Base-by-base conservation (phyloP, 2,329 filamentous ascomycete genomes). In the Aspergillus fijiensis region DNA sequence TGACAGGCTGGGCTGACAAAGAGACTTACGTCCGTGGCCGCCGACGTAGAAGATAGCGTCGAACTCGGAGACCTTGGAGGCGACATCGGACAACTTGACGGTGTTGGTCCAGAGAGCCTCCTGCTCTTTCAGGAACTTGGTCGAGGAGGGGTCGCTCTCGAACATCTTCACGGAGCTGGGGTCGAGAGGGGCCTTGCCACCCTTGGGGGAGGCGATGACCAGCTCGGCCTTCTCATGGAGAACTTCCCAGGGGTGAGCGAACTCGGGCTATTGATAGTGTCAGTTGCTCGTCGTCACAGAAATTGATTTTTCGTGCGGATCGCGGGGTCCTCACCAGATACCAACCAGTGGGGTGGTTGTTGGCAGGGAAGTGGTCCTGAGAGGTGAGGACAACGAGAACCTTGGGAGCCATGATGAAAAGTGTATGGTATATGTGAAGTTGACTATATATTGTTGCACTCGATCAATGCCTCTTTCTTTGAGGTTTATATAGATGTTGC, bases 381-480 rank as follows among this genome's bases (percentile, higher is more conserved):
- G 87, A 90, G 64, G 87, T 89, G 63, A 91, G 84, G 60, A 91
- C 85, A 74, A 91, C 78, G 77, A 91, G 87, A 63, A 91, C 78
- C 73, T 88, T 89, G 35, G 81, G 81, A 11, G 72, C 60, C 71
- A 73, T 73, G 58, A 29, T 69, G 19, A 4, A 45, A 5, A 23
- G 16, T 54, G 33, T 35, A 16, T 45, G 16, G 3, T 19, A 1
- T 10, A 7, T 19, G 6, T 5, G 16, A n/a, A 45, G 5, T 45
- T n/a, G 39, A 9, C 16, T 16, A 45, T 51, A 50, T 39, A 2
- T 35, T 4, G 33, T 12, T 12, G 33, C 14, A 16, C 12, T 35
- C 33, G 33, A 35, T 35, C 33, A 35, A 12, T 35, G 5, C 12
- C 12, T 12, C 11, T 4, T 21, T 14, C n/a, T 39, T 19, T 19